These are phyloP conservation scores for Euphorbia tirucalli DNA, from an alignment of 345 rosid genomes.

Conservation along the genomic window DNA sequence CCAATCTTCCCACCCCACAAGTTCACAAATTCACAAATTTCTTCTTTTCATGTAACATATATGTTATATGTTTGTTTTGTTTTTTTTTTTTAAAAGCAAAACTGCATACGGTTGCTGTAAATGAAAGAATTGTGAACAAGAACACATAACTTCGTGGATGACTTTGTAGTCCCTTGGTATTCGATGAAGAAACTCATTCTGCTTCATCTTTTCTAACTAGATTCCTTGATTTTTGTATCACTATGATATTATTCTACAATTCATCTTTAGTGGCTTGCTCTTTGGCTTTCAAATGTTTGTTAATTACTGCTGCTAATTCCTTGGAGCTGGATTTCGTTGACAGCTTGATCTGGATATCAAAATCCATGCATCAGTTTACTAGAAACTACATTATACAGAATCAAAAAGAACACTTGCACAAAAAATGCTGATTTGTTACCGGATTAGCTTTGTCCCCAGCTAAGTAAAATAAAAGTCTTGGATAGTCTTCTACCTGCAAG, in stretches of 20 bases:
- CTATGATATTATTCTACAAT: conserved; percentile 35
- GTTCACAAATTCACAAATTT: background rate
- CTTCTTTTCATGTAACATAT: background rate
- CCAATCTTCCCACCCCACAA: no score
- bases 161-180: conserved; percentile 15
- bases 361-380: conserved; percentile 18
- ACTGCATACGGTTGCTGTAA: background rate
- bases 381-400: background rate
- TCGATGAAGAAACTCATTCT: conserved; percentile 14
- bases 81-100: background rate
- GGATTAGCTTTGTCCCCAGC: conserved; percentile 55
- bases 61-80: background rate
- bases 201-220: background rate
- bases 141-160: background rate
- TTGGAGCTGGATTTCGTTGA: conserved; percentile 54
- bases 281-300: conserved; percentile 44
- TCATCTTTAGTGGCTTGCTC: conserved; percentile 51
- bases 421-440: conserved; percentile 11
- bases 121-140: background rate
- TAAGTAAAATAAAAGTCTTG: conserved; percentile 59
- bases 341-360: conserved; percentile 48
- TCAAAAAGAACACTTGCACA: background rate
- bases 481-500: conserved; percentile 68
- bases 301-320: conserved; percentile 50
- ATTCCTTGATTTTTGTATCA: background rate